Evolutionary conservation across 1,284 basidiomycete genomes (phyloP).

Genomic region (Agaricales sp.): DNA sequence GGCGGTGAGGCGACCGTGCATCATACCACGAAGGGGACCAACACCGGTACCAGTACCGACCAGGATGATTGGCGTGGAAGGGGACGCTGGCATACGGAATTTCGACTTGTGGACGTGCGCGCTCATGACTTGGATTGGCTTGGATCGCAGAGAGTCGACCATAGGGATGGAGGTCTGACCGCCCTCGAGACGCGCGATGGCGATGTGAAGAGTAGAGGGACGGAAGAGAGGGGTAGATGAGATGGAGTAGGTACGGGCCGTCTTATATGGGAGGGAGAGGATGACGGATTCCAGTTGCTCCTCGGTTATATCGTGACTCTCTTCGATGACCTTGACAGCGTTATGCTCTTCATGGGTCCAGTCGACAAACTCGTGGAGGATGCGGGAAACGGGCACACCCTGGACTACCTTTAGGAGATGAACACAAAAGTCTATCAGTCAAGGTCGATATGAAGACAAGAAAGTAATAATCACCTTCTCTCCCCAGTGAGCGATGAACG

Average conservation of each 20-base stretch:
- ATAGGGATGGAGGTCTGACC: background rate
- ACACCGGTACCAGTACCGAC: constrained; percentile 1
- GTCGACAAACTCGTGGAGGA: background rate
- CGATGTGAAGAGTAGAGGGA: background rate
- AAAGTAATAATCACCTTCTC: background rate
- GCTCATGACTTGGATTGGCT: background rate
- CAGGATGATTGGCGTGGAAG: background rate
- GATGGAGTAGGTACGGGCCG: background rate
- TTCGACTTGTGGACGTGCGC: background rate
- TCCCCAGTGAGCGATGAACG: background rate
- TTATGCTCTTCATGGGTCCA: background rate
- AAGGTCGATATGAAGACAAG: background rate
- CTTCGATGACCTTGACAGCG: background rate
- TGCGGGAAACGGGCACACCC: background rate
- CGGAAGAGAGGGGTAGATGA: constrained; percentile 1
- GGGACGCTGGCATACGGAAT: background rate
- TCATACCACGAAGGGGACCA: constrained; percentile 1
- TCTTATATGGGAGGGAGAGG: background rate
- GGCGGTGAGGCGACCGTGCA: background rate
- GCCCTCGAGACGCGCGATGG: background rate
- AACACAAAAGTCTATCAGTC: background rate
- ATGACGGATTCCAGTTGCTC: background rate
- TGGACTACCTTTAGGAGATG: background rate
- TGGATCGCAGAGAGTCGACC: background rate
- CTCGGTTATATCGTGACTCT: background rate